Conservation (phyloP, 768 basidiomycete genomes). For the Hygrophorus russula region DNA sequence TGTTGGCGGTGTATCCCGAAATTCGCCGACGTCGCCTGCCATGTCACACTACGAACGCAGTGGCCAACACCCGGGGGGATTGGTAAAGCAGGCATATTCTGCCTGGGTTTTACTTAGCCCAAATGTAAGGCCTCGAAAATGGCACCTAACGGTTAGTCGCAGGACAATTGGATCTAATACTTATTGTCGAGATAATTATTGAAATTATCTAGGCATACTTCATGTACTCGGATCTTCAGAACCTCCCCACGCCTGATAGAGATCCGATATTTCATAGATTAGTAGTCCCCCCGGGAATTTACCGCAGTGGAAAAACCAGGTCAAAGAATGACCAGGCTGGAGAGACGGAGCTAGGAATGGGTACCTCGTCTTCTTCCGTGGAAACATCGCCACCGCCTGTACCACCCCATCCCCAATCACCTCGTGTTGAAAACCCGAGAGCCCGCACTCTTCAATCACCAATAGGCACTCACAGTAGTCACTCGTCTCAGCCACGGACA, state of each 20-base stretch:
- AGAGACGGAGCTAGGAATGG: slow-evolving; percentile 7
- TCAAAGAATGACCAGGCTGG: slow-evolving; percentile 24
- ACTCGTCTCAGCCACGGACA: slow-evolving; percentile 16
- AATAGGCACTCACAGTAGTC: slow-evolving; percentile 18
- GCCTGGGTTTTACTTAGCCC: slow-evolving; percentile 42
- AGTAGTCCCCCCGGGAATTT: slow-evolving; percentile 34
- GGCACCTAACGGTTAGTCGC: slow-evolving; percentile 38
- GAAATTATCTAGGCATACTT: slow-evolving; percentile 26
- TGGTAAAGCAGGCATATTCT: slow-evolving; percentile 66
- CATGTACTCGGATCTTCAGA: slow-evolving; percentile 34
- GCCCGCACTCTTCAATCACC: slow-evolving; percentile 32
- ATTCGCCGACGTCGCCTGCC: slow-evolving; percentile 37
- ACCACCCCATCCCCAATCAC: slow-evolving; percentile 6
- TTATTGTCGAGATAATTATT: no score
- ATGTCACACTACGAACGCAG: slow-evolving; percentile 48
- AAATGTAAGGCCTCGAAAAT: slow-evolving; percentile 42
- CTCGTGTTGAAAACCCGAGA: slow-evolving; percentile 14
- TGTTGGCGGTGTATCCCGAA: slow-evolving; percentile 43
- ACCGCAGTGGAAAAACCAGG: slow-evolving; percentile 33
- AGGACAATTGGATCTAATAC: no score
- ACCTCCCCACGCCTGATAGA: slow-evolving; percentile 34
- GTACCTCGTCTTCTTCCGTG: slow-evolving; percentile 7
- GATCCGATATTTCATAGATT: slow-evolving; percentile 32
- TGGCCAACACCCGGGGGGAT: slow-evolving; percentile 39
- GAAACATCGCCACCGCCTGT: slow-evolving; percentile 9